Base-by-base conservation (phyloP, 2,329 filamentous ascomycete genomes). In the Cercospora sesami region DNA sequence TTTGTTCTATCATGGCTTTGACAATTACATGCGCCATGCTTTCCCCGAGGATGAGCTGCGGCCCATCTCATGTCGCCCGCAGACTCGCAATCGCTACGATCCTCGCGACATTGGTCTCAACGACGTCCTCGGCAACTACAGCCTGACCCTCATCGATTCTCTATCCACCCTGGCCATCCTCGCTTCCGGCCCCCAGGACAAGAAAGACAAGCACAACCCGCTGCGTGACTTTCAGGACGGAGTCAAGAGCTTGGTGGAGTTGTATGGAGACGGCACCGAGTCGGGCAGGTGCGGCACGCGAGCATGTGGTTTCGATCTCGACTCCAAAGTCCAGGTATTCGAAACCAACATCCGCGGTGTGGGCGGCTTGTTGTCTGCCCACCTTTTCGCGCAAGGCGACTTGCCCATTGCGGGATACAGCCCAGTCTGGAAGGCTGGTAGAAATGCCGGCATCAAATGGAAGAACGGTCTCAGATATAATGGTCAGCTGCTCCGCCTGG, bases 301-400 rank as follows among this genome's bases (percentile, higher is more conserved):
- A 71, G 89, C 89, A 3, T 86, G 89, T 64, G 95, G 93, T 0
- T 99, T 99, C 75, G 93, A 99, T 79, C 83, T 97, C 48, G 94
- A 99, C 80, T 97, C 94, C 82, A 99, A 98, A 80, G 95, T 99
- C 1, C 94, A 99, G 81, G 93, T 99, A 45, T 99, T 99, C 76
- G 95, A 99, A 82, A 98, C 94, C 0, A 94, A 97, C 39, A 99
- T 99, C 73, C 87, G 95, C 67, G 95, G 94, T 16, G 87, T 96
- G 57, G 95, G 95, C 14, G 95, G 95, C 0, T 83, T 99, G 66
- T 81, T 99, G 72, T 97, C 94, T 76, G 93, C 94, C 2, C 95
- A 99, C 81, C 82, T 97, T 51, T 99, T 99, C 78, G 94, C 95
- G 12, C 85, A 93, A 23, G 95, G 94, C 36, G 93, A 96, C 66